Evolutionary conservation across 2,329 filamentous ascomycete species (phyloP), one percentile per base, ranked within the genome.

Genomic region (Cadophora gregata): DNA sequence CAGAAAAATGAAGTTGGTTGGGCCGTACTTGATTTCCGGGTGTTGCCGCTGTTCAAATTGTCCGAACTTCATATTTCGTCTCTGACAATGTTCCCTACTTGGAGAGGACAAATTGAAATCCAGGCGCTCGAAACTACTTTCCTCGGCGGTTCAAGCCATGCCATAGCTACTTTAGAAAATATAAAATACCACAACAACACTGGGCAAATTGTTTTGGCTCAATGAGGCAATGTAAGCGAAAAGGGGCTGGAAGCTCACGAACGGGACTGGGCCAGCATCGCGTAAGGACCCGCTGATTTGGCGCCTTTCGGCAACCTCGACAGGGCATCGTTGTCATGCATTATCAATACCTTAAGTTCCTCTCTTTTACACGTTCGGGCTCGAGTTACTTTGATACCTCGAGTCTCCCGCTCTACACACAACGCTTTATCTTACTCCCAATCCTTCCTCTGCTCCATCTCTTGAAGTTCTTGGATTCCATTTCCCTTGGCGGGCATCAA

Each of bases 181-280:
- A 42, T 12, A 42, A 47, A 47, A 21, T 47, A 7, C 42, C 9
- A n/a, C 50, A 31, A 31, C 50, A 53, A 53, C 27, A 53, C 1
- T 31, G 42, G 33, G 9, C 33, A 25, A n/a, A n/a, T n/a, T n/a
- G n/a, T n/a, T n/a, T 42, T 58, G 55, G 21, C 55, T 38, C 27
- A 25, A 31, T 55, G 27, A 29, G 50, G 50, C 14, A 58, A 38
- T 25, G 33, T 58, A 58, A 58, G 55, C 55, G 55, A 58, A 33
- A n/a, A 58, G 31, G 55, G 55, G 33, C 31, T 42, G 36, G 53
- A 27, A 16, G n/a, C 25, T 29, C 14, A 51, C 8, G 14, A 21
- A 51, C 7, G 14, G 50, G 27, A 21, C 55, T 9, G n/a, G 38
- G 10, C 21, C 33, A 16, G n/a, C n/a, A 25, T 58, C n/a, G 53